Evolutionary conservation across 2,329 filamentous ascomycete genomes (phyloP).

Genomic region (Fusarium sp.): DNA sequence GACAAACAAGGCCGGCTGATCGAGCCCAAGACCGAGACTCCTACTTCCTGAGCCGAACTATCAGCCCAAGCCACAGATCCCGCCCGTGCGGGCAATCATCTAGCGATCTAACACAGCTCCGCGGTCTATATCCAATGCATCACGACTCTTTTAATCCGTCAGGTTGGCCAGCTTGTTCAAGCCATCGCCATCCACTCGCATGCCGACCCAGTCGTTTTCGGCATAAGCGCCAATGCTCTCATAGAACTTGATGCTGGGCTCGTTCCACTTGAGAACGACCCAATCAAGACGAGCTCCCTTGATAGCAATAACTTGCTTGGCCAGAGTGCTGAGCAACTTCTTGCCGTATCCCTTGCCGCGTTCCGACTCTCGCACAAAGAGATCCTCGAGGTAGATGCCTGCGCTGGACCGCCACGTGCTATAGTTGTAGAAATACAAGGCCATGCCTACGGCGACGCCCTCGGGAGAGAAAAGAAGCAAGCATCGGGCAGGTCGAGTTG

Average conservation of each 20-base stretch:
- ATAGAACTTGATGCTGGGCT: slow-evolving; percentile 91
- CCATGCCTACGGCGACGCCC: slow-evolving; percentile 75
- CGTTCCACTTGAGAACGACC: slow-evolving; percentile 93
- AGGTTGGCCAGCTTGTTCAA: slow-evolving; percentile 70
- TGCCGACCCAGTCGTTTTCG: slow-evolving; percentile 78
- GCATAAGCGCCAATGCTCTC: slow-evolving; percentile 74
- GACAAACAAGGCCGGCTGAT: slow-evolving; percentile 45
- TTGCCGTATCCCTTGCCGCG: slow-evolving; percentile 85
- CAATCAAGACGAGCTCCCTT: slow-evolving; percentile 85
- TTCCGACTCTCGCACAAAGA: slow-evolving; percentile 81
- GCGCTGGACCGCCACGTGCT: slow-evolving; percentile 90
- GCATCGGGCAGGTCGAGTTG: slow-evolving; percentile 77
- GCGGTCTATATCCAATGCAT: background rate
- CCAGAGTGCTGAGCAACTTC: slow-evolving; percentile 78
- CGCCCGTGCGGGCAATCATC: background rate
- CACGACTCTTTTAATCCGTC: slow-evolving; percentile 42
- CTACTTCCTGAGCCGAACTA: background rate
- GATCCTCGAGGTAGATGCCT: slow-evolving; percentile 92
- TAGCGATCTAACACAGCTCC: background rate
- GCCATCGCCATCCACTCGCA: slow-evolving; percentile 78
- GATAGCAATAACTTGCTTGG: slow-evolving; percentile 80
- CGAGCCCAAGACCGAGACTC: background rate
- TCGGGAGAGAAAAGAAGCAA: slow-evolving; percentile 71
- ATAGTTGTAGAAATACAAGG: slow-evolving; percentile 95
- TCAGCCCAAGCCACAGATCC: background rate